phyloP scores from a whole-genome alignment of 140 eudicot species.

The Cichorium intybus region DNA sequence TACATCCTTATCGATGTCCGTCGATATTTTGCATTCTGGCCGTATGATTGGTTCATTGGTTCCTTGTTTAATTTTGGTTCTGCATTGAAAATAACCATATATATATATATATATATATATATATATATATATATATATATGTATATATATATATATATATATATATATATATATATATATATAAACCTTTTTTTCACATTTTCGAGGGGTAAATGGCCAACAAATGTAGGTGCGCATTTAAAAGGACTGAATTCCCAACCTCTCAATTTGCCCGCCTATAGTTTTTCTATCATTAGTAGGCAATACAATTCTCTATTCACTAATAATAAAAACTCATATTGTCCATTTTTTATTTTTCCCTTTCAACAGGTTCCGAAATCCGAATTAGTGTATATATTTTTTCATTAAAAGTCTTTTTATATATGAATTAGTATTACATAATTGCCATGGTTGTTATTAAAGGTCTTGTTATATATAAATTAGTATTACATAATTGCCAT shows the following conservation, averaged over 20 bases:
- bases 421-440: too few species aligned
- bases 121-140: too few species aligned
- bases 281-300: constrained; percentile 11
- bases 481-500: too few species aligned
- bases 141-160: not conserved
- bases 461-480: too few species aligned
- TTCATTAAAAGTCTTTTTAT: not conserved
- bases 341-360: not conserved
- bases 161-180: not conserved
- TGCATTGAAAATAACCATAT: too few species aligned
- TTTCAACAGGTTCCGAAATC: not conserved
- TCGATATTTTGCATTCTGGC: too few species aligned
- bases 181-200: not conserved
- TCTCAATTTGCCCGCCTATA: constrained; percentile 26
- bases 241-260: constrained; percentile 19
- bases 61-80: too few species aligned
- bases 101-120: too few species aligned
- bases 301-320: constrained; percentile 5
- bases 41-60: too few species aligned
- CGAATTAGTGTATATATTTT: not conserved
- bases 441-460: too few species aligned
- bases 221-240: constrained; percentile 38
- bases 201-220: constrained; percentile 26
- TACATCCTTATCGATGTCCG: too few species aligned
- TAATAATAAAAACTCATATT: too few species aligned